Evolutionary conservation across 495 filamentous ascomycete genomes (phyloP), one percentile per base, ranked within the genome.

Genomic region (Pyrenula massariospora): DNA sequence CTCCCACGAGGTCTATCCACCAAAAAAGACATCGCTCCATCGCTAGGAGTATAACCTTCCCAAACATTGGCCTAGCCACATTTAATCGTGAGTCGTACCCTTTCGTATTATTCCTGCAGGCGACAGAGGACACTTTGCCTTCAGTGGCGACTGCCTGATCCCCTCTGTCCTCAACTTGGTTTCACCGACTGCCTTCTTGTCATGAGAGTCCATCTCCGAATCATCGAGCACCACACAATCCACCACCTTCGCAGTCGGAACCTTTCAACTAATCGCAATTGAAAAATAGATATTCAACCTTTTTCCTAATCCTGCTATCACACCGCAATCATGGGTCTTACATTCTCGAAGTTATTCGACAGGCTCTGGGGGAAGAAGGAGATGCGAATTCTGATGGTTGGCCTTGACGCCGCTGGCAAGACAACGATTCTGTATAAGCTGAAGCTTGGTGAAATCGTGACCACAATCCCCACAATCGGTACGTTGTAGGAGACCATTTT

Each of bases 361-460:
- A 83, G 84, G 77, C 84, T 97, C 70, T 96, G 89, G 85, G 91
- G 91, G 63, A 93, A 95, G 84, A 96, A 96, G 84, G 93, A 99
- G 83, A 99, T 99, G 93, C 84, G 91, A 77, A 95, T 99, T 73
- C 74, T 99, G 71, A 99, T 99, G 93, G 91, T 99, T 67, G 93
- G 93, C 79, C 83, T 99, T 64, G 93, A 99, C 74, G 93, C 93
- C 61, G 93, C 93, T 72, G 93, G 93, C 82, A 99, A 99, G 82
- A 99, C 93, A 67, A 99, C 93, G 66, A 99, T 99, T 71, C 87
- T 99, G 57, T 99, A 99, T 79, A 99, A 99, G 84, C 82, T 99
- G 67, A 99, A 99, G 87, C 81, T 97, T 62, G 91, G 93, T 80
- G 94, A 97, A 83, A 96, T 99, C 70, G 93, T 98, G 73, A 98